A percentile compares a stretch with the other conserved stretches of the same genome.
phyloP scores from a whole-genome alignment of 139 green algal species.

The Spirogloea muscicola region DNA sequence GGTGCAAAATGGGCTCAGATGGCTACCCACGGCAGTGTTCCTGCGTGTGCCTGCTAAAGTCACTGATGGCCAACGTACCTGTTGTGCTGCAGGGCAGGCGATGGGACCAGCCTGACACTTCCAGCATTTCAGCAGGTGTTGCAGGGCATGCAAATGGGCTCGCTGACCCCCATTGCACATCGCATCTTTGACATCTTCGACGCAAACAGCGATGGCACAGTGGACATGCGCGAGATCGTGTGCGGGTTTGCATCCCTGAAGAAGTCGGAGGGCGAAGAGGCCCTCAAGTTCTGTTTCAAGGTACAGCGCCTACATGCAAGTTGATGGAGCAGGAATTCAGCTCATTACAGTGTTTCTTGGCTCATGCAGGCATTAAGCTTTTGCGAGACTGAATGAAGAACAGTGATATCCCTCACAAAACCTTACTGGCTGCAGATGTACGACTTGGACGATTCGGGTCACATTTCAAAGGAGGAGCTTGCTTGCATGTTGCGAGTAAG shows the following conservation, averaged over 20 bases:
- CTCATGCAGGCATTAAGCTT: not conserved
- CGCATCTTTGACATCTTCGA: slow-evolving; percentile 50
- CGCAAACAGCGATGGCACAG: slow-evolving; percentile 28
- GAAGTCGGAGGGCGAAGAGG: slow-evolving; percentile 25
- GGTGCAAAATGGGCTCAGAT: too few relatives aligned
- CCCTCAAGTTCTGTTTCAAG: slow-evolving; percentile 42
- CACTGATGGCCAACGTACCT: too few relatives aligned
- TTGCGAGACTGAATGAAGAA: too few relatives aligned
- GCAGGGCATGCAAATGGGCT: slow-evolving; percentile 28
- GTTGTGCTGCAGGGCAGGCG: slow-evolving; percentile 19
- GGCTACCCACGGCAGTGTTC: too few relatives aligned
- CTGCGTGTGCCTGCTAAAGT: too few relatives aligned
- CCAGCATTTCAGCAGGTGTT: slow-evolving; percentile 46
- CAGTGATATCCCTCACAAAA: too few relatives aligned
- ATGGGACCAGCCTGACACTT: slow-evolving; percentile 31
- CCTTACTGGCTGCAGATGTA: slow-evolving; percentile 22
- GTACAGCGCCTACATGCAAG: slow-evolving; percentile 12
- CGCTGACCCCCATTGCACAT: slow-evolving; percentile 18
- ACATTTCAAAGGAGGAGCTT: slow-evolving; percentile 31
- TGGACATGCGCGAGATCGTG: slow-evolving; percentile 50
- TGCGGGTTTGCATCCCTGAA: slow-evolving; percentile 43
- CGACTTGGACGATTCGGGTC: slow-evolving; percentile 25
- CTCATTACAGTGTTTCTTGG: slow-evolving; percentile 3
- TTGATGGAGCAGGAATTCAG: not conserved
- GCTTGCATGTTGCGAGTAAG: slow-evolving; percentile 24